Evolutionary conservation across 2,329 filamentous ascomycete genomes (phyloP), one percentile per base, ranked within the genome.

Genomic region (Trichoderma gracile): DNA sequence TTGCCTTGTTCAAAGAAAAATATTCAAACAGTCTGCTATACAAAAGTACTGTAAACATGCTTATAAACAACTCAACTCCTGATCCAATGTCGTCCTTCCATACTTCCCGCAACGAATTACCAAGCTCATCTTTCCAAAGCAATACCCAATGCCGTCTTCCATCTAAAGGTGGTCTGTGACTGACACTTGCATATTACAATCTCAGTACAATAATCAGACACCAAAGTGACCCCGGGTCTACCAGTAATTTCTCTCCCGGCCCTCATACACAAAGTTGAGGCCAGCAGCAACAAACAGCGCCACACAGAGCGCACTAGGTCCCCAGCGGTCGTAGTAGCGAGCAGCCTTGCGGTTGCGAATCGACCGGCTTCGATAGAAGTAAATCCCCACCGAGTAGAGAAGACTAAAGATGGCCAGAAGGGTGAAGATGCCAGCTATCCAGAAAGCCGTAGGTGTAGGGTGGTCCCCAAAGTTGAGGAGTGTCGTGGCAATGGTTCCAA

Each of bases 291-390:
- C 78, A 47, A 97, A 84, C 60, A 98, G 76, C 3, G 90, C 85
- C 9, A 83, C 72, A 70, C 93, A 96, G 38, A 99, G 82, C 23
- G 88, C 78, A 4, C 84, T 93, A 0, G 95, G 94, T 0, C 95
- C 95, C 83, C 88, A 90, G 70, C 87, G 89, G 76, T 99, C 95
- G 75, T 98, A 95, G 77, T 95, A 99, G 71, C 88, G 89, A 46
- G 94, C 92, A n/a, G 90, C 92, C 68, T 88, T 88, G 59, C 94
- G 84, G 70, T 89, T 88, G 69, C 92, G 86, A 73, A 98, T 98
- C 67, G 92, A 92, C 67, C 86, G 82, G 69, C 95, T 93, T 63
- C 95, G 86, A 86, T 95, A 96, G 23, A 97, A 80, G 75, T 97
- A 99, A 60, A 96, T 86, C 54, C 83, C 85, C 46, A 96, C 87